A percentile compares a stretch with the other conserved stretches of the same genome.
Conservation (phyloP, 139 green algal genomes). For the Desmodesmus armatus region DNA sequence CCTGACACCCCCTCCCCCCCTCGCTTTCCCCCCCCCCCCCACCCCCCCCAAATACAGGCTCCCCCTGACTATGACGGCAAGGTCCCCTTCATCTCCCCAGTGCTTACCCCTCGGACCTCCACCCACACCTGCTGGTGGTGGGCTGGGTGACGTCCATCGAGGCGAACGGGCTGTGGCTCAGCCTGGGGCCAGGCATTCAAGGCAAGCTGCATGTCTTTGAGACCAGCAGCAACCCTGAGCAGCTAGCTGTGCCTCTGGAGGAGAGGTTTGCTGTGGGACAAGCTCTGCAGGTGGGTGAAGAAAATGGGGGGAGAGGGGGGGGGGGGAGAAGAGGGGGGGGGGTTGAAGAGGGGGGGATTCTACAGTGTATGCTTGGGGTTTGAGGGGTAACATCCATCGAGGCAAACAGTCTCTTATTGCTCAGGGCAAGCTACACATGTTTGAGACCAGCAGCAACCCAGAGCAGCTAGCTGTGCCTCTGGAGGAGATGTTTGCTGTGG, state of each 20-base stretch:
- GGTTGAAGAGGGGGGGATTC: conserved; percentile 15
- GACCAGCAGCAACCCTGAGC: conserved; percentile 36
- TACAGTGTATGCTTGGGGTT: conserved; percentile 44
- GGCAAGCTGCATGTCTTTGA: conserved; percentile 69
- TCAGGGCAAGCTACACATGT: conserved; percentile 57
- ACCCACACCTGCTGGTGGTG: conserved; percentile 42
- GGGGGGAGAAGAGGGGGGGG: too few relatives aligned
- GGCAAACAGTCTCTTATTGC: conserved; percentile 61
- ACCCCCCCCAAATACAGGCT: too few relatives aligned
- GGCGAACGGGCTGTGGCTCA: conserved; percentile 60
- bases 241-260: conserved; percentile 42
- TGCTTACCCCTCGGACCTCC: conserved; percentile 39
- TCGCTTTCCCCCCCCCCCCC: too few relatives aligned
- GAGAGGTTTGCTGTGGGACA: conserved; percentile 56
- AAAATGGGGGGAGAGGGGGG: too few relatives aligned
- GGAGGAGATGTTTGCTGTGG: conserved; percentile 47
- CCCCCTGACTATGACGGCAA: too few relatives aligned
- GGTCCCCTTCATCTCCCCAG: too few relatives aligned
- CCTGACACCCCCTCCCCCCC: too few relatives aligned
- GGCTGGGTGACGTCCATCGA: conserved; percentile 14
- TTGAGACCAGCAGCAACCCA: conserved; percentile 59
- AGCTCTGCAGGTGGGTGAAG: too few relatives aligned
- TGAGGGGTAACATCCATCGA: conserved; percentile 2
- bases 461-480: conserved; percentile 44
- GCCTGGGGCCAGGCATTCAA: conserved; percentile 49